phyloP scores from a whole-genome alignment of 768 basidiomycete genomes.

The Termitomyces sp. region DNA sequence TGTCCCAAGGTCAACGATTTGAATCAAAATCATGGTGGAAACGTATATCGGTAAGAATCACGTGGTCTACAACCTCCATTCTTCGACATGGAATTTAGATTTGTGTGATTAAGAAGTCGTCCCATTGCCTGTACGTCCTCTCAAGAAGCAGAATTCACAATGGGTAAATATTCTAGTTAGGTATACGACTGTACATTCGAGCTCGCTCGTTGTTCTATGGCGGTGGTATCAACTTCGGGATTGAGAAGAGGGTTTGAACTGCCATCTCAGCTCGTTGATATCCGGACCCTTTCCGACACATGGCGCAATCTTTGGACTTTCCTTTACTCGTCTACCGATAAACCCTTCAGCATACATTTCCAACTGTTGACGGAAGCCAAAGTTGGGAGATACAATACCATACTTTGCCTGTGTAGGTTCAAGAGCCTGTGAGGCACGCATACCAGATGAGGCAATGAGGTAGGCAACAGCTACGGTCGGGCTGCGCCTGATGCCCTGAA shows the following conservation, averaged over 20 bases:
- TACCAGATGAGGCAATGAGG: slow-evolving; percentile 48
- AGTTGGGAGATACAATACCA: slow-evolving; percentile 59
- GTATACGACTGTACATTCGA: neutral
- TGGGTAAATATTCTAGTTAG: neutral
- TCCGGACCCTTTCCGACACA: slow-evolving; percentile 12
- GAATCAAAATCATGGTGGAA: slow-evolving; percentile 48
- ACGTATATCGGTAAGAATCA: slow-evolving; percentile 69
- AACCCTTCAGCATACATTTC: slow-evolving; percentile 28
- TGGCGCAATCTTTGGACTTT: slow-evolving; percentile 4
- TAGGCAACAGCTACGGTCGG: slow-evolving; percentile 76
- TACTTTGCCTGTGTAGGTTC: slow-evolving; percentile 51
- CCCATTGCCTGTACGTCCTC: neutral
- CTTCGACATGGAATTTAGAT: slow-evolving; percentile 81
- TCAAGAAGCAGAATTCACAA: neutral
- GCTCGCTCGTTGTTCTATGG: neutral
- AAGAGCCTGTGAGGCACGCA: slow-evolving; percentile 51
- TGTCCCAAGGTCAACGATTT: slow-evolving; percentile 49
- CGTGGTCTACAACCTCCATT: slow-evolving; percentile 54
- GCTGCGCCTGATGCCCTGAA: slow-evolving; percentile 70
- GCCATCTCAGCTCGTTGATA: slow-evolving; percentile 27
- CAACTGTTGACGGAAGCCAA: slow-evolving; percentile 61
- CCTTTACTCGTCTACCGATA: slow-evolving; percentile 11
- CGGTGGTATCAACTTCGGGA: neutral
- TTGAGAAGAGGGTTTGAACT: slow-evolving; percentile 13
- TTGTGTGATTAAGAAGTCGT: slow-evolving; percentile 34